Evolutionary conservation across 192 early-diverging fungal species (phyloP), one percentile per base, ranked within the genome.

Genomic region (Gonapodya sp.): DNA sequence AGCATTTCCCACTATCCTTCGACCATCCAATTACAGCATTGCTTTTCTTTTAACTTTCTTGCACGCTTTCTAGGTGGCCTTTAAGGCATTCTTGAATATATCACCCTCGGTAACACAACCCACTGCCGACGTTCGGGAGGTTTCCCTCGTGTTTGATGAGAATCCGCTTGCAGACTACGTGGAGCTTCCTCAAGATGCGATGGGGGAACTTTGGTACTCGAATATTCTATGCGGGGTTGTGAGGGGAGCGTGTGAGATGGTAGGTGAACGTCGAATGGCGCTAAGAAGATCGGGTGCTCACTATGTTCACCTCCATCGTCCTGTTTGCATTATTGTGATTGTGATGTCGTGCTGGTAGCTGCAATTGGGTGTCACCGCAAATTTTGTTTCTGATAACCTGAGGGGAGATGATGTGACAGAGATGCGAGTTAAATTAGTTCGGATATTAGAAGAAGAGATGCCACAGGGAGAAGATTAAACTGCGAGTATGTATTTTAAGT

Each of bases 151-250:
- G 0, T 81, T 99, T 34, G 97, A 98, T 34, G 97, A 98, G 36
- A 99, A 99, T 82, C 98, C 98, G 2, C 86, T 99, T 73, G 92
- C 96, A 78, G 98, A 99, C 81, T 98, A 96, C 90, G 96, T 98
- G 35, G 98, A 99, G 84, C 88, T 99, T 77, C 98, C 98, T 14
- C 92, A 94, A 31, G 93, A 93, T 46, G 87, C 86, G 0, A 81
- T 89, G 24, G 86, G 92, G 80, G 88, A 88, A 16, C 86, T 99
- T 80, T 98, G 96, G 96, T 99, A 97, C 83, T 97, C 95, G 32
- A 99, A 99, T 81, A 91, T 98, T 32, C 86, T 97, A 36, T 96
- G 95, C 82, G 98, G 98, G 0, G 95, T 98, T 0, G 82, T 99
- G 73, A 89, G 98, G 18, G 98, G 96, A 0, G 94, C 96, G 2